Conservation (phyloP, 331 rosid species). For the Acacia pycnantha region DNA sequence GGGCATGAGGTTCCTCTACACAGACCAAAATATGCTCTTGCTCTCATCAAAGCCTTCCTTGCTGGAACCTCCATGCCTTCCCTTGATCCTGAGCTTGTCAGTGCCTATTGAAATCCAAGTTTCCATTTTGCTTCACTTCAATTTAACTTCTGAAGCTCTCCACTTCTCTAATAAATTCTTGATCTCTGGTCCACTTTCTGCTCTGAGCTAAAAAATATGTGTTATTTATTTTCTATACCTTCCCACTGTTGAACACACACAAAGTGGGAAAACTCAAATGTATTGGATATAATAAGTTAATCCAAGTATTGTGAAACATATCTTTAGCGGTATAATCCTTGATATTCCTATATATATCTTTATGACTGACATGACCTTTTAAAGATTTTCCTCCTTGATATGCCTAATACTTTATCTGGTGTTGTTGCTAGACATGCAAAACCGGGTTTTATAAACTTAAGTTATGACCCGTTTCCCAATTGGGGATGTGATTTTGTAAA, state of each 20-base stretch:
- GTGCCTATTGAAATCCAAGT: constrained; percentile 36
- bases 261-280: background rate
- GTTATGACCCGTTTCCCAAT: too few relatives aligned
- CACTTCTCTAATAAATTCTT: background rate
- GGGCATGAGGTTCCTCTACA: constrained; percentile 92
- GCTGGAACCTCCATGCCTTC: constrained; percentile 66
- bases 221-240: background rate
- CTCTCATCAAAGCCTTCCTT: constrained; percentile 61
- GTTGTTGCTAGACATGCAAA: background rate
- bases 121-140: background rate
- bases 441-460: background rate
- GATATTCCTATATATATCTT: background rate
- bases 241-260: background rate
- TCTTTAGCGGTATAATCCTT: background rate
- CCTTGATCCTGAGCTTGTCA: constrained; percentile 20
- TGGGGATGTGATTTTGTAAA: too few relatives aligned
- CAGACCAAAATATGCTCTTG: constrained; percentile 73
- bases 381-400: background rate
- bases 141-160: background rate
- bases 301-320: background rate
- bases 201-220: background rate
- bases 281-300: background rate
- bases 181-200: background rate
- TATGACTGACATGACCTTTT: background rate
- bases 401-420: background rate